Conservation (phyloP, 805 yeast species). For the Danielia oregonensis region DNA sequence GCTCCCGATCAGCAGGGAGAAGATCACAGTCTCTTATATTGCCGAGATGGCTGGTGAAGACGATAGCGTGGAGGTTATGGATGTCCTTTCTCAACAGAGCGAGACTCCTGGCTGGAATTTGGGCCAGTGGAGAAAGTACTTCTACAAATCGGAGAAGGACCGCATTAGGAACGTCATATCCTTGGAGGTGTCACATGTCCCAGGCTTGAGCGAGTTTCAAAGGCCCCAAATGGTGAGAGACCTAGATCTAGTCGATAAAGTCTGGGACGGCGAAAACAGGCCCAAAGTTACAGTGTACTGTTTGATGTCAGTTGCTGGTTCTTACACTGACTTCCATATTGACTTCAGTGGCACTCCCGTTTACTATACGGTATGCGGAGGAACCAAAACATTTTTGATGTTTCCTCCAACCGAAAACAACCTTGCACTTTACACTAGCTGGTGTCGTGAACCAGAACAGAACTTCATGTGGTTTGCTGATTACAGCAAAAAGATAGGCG, state of each 20-base stretch:
- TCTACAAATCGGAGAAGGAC: constrained; percentile 49
- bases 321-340: constrained; percentile 86
- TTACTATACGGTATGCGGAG: constrained; percentile 77
- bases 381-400: constrained; percentile 70
- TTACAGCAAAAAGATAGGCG: constrained; percentile 29
- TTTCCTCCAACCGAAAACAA: constrained; percentile 72
- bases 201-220: constrained; percentile 46
- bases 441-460: constrained; percentile 71
- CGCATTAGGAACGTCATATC: constrained; percentile 77
- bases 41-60: constrained; percentile 61
- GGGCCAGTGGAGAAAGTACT: constrained; percentile 73
- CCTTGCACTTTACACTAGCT: constrained; percentile 55
- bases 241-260: constrained; percentile 64
- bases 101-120: constrained; percentile 63
- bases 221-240: constrained; percentile 66
- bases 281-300: constrained; percentile 75
- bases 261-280: constrained; percentile 47
- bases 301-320: constrained; percentile 75
- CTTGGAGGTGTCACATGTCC: constrained; percentile 62
- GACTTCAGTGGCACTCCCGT: constrained; percentile 94
- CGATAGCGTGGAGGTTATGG: constrained; percentile 76
- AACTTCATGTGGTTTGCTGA: constrained; percentile 63
- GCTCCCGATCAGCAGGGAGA: constrained; percentile 43
- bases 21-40: constrained; percentile 53
- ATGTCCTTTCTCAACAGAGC: constrained; percentile 75